Percentiles rank a stretch among this genome's conserved stretches.
phyloP scores from a whole-genome alignment of 2,329 filamentous ascomycete genomes.

The Alternaria alternata region DNA sequence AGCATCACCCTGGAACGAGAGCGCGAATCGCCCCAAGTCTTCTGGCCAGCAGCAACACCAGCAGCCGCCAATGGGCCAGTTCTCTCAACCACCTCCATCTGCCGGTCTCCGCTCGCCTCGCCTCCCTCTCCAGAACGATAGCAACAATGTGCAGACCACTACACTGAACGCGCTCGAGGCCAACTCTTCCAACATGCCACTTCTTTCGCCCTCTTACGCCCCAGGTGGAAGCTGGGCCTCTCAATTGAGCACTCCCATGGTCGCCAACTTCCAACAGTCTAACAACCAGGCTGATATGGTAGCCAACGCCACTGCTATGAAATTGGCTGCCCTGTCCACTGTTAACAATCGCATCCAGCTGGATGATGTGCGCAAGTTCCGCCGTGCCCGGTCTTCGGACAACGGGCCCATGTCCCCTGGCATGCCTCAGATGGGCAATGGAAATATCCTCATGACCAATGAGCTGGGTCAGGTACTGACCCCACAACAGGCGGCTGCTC shows the following conservation, averaged over 20 bases:
- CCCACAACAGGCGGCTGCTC: conserved; percentile 59
- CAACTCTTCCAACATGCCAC: conserved; percentile 73
- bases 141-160: conserved; percentile 79
- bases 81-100: conserved; percentile 77
- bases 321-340: conserved; percentile 92
- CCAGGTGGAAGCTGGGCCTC: conserved; percentile 96
- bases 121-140: conserved; percentile 70
- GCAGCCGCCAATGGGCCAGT: conserved; percentile 84
- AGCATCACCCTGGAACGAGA: conserved; percentile 81
- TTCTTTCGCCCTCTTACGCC: conserved; percentile 80
- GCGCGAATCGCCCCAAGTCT: conserved; percentile 73
- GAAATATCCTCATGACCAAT: conserved; percentile 92
- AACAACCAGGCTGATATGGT: conserved; percentile 93
- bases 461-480: conserved; percentile 88
- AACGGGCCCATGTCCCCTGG: conserved; percentile 73
- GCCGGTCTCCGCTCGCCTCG: conserved; percentile 83
- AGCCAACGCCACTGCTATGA: conserved; percentile 98
- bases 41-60: conserved; percentile 68
- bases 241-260: conserved; percentile 98
- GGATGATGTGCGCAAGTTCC: conserved; percentile 96
- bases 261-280: conserved; percentile 75
- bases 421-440: conserved; percentile 66
- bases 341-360: conserved; percentile 98
- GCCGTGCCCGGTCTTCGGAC: conserved; percentile 88
- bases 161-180: conserved; percentile 78